These are phyloP conservation scores for Rhizopus stolonifer DNA, from an alignment of 371 early-diverging fungal genomes.

Conservation along the genomic window DNA sequence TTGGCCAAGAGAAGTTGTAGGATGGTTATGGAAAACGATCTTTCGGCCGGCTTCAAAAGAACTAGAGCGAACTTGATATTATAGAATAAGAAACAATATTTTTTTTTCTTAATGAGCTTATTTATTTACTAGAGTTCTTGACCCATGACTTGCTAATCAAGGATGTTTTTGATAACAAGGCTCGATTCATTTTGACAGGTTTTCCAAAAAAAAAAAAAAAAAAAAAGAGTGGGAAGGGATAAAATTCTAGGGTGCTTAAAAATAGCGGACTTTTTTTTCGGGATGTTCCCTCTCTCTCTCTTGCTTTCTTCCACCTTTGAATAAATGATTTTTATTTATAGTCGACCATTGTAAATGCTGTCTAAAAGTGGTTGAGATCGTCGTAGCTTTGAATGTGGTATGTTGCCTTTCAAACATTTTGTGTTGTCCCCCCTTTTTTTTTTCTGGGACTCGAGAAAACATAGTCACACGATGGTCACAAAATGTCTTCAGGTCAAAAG, in stretches of 20 bases:
- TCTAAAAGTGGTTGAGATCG: too few species aligned
- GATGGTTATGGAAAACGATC: constrained; percentile 31
- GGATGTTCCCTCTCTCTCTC: not conserved
- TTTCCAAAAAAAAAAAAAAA: not conserved
- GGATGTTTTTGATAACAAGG: not conserved
- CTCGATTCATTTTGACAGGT: not conserved
- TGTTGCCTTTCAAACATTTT: too few species aligned
- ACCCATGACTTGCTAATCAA: not conserved
- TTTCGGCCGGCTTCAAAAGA: constrained; percentile 2
- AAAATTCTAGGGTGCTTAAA: not conserved
- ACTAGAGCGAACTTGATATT: not conserved
- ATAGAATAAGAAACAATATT: not conserved
- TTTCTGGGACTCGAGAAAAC: too few species aligned
- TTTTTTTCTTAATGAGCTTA: not conserved
- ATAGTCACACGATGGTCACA: too few species aligned
- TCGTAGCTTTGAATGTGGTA: too few species aligned
- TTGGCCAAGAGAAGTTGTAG: constrained; percentile 29
- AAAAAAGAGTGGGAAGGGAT: not conserved
- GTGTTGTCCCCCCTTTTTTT: too few species aligned
- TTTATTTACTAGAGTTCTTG: not conserved
- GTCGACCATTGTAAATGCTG: too few species aligned
- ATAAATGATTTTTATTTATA: too few species aligned
- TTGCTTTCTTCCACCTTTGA: not conserved
- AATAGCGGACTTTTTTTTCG: not conserved
- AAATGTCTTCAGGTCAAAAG: too few species aligned